These are phyloP conservation scores for Cochlearia excelsa DNA, from an alignment of 345 rosid species.

Conservation along the genomic window DNA sequence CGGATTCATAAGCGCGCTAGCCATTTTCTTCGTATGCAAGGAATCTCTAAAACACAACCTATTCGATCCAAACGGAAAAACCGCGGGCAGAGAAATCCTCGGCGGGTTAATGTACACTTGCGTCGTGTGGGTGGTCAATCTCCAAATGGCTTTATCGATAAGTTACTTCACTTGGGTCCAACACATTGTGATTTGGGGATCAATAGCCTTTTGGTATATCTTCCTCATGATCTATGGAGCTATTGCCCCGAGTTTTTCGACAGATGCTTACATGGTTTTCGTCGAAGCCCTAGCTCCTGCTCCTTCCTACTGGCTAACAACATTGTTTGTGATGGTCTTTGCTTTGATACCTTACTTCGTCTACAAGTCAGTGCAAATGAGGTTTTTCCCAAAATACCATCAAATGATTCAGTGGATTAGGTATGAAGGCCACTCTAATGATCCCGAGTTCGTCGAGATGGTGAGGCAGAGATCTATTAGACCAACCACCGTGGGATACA, in stretches of 20 bases:
- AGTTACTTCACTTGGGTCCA: conserved; percentile 85
- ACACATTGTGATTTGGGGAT: conserved; percentile 91
- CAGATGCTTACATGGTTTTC: conserved; percentile 82
- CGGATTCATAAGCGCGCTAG: conserved; percentile 51
- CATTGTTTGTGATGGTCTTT: conserved; percentile 52
- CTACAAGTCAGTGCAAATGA: conserved; percentile 62
- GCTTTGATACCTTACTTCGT: conserved; percentile 68
- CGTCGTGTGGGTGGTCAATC: conserved; percentile 82
- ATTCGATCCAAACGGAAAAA: conserved; percentile 72
- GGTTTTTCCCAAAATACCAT: conserved; percentile 81
- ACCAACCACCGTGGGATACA: conserved; percentile 73
- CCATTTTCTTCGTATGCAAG: conserved; percentile 84
- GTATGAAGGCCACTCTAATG: conserved; percentile 68
- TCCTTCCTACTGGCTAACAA: conserved; percentile 65
- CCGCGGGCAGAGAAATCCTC: conserved; percentile 68
- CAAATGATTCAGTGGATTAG: conserved; percentile 93
- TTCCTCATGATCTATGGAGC: conserved; percentile 91
- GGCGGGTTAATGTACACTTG: conserved; percentile 93
- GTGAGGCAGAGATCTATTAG: conserved; percentile 79
- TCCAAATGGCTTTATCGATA: conserved; percentile 85
- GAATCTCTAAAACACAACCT: conserved; percentile 62
- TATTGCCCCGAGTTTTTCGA: conserved; percentile 61
- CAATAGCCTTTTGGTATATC: conserved; percentile 66
- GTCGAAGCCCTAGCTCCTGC: conserved; percentile 84
- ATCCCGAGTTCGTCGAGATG: conserved; percentile 74